Evolutionary conservation across 2,329 filamentous ascomycete species (phyloP).

Genomic region (Sporothrix protearum): DNA sequence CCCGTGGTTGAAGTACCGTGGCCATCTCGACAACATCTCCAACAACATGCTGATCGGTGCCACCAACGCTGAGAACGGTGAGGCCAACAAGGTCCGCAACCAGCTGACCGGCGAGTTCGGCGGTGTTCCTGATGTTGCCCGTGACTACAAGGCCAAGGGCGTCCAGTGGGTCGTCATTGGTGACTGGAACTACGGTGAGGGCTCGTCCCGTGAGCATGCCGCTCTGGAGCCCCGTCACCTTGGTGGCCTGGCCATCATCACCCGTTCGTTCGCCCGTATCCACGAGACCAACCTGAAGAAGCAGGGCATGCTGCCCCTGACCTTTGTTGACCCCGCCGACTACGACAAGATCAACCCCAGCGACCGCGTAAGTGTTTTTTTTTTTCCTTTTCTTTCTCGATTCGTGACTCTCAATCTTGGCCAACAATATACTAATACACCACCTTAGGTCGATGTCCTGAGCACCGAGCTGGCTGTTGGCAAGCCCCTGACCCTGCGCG

Average conservation of each 20-base stretch:
- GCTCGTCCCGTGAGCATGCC: conserved; percentile 95
- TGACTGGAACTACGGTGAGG: conserved; percentile 99
- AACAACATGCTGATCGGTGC: conserved; percentile 99
- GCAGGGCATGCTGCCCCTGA: conserved; percentile 99
- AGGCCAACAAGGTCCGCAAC: conserved; percentile 98
- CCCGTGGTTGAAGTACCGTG: conserved; percentile 98
- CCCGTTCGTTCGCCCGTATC: conserved; percentile 94
- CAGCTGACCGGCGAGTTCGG: conserved; percentile 76
- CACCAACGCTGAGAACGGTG: conserved; percentile 90
- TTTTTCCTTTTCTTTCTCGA: no score
- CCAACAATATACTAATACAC: conserved; percentile 28
- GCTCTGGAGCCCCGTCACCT: conserved; percentile 97
- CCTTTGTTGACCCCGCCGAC: conserved; percentile 89
- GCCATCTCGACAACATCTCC: conserved; percentile 98
- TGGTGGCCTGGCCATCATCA: conserved; percentile 94
- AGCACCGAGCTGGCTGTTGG: conserved; percentile 87
- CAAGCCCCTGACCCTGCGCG: conserved; percentile 85
- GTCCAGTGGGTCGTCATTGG: conserved; percentile 96
- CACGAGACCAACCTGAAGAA: conserved; percentile 99
- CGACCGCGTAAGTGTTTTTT: conserved; percentile 71
- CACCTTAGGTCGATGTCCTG: conserved; percentile 66
- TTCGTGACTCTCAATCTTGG: not conserved
- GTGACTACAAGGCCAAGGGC: conserved; percentile 97
- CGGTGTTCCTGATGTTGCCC: conserved; percentile 87
- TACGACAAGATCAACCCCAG: conserved; percentile 95